Percentiles rank a stretch among this genome's conserved stretches.
Evolutionary conservation across 441 rosid genomes (phyloP).

Genomic region (Gossypium gossypioides): DNA sequence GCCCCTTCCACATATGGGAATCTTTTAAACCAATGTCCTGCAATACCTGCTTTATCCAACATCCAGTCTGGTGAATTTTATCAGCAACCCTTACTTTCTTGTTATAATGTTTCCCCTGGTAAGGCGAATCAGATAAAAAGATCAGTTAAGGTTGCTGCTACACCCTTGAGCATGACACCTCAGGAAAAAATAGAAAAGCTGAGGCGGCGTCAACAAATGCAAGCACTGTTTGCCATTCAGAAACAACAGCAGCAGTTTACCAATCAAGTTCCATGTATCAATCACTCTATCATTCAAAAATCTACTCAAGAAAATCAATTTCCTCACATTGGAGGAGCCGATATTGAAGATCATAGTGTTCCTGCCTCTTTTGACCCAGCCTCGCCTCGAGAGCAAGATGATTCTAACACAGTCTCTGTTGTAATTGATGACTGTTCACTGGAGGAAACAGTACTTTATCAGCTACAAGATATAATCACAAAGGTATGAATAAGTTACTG

Average conservation of each 20-base stretch:
- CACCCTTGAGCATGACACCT: slow-evolving; percentile 71
- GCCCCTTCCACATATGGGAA: slow-evolving; percentile 44
- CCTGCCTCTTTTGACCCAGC: slow-evolving; percentile 46
- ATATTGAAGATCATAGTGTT: slow-evolving; percentile 35
- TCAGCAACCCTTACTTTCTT: slow-evolving; percentile 40
- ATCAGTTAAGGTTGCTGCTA: slow-evolving; percentile 32
- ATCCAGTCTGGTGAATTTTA: slow-evolving; percentile 42
- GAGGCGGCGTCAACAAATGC: slow-evolving; percentile 89
- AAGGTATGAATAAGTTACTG: slow-evolving; percentile 42
- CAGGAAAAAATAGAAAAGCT: slow-evolving; percentile 84
- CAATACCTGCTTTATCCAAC: slow-evolving; percentile 42
- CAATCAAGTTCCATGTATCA: slow-evolving; percentile 34
- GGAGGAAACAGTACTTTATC: slow-evolving; percentile 46
- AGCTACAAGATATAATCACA: slow-evolving; percentile 65
- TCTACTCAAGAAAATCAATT: slow-evolving; percentile 37
- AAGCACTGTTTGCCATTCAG: slow-evolving; percentile 91
- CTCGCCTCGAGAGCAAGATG: slow-evolving; percentile 51
- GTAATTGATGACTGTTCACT: slow-evolving; percentile 37
- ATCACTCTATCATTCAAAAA: slow-evolving; percentile 34
- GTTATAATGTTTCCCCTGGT: slow-evolving; percentile 39
- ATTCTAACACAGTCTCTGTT: slow-evolving; percentile 36
- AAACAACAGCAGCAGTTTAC: slow-evolving; percentile 69
- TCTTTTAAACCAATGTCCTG: slow-evolving; percentile 45
- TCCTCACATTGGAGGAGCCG: slow-evolving; percentile 30
- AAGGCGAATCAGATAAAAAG: slow-evolving; percentile 32